Evolutionary conservation across 345 rosid species (phyloP), one percentile per base, ranked within the genome.

Genomic region (Cochlearia excelsa): DNA sequence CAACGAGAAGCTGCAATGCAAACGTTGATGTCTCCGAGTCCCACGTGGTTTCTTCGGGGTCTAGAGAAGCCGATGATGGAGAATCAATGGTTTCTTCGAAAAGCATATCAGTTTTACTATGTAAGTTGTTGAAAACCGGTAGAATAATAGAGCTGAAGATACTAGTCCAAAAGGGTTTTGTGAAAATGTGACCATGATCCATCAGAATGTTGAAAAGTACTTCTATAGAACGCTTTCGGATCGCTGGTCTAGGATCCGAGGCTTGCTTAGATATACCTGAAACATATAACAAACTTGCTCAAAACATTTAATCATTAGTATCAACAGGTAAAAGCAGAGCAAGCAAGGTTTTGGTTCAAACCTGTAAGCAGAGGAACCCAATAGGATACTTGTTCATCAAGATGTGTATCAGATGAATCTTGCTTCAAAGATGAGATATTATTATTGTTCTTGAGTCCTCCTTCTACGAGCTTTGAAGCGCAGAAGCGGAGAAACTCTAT

Each of bases 341-440:
- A 68, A 45, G 60, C 16, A 3, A 39, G 54, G 37, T 57, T 26
- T 37, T 38, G 1, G 5, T 43, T 9, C 5, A 48, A 81, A 89
- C 99, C 99, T 76, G 90, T 66, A 52, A 93, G 92, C 78, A 93
- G 68, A 68, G 97, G 99, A 75, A 87, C 67, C 99, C 99, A 93
- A 67, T 74, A 93, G 1, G 96, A 87, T 37, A 78, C 81, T 75
- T 80, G 82, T 66, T 93, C 97, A 75, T 90, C 99, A 45, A 81
- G 67, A 7, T 72, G 79, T 53, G 67, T 51, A 72, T 78, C 75
- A 5, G 74, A 65, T 16, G 59, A 75, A 65, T 69, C 77, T 58
- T 73, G 83, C 55, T 72, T 73, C 38, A 69, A 44, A 5, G 59
- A 48, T 43, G 54, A 47, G 5, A 79, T 79, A 72, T 71, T 78